Evolutionary conservation across 2,329 filamentous ascomycete species (phyloP).

Genomic region (Cytospora schulzeri): DNA sequence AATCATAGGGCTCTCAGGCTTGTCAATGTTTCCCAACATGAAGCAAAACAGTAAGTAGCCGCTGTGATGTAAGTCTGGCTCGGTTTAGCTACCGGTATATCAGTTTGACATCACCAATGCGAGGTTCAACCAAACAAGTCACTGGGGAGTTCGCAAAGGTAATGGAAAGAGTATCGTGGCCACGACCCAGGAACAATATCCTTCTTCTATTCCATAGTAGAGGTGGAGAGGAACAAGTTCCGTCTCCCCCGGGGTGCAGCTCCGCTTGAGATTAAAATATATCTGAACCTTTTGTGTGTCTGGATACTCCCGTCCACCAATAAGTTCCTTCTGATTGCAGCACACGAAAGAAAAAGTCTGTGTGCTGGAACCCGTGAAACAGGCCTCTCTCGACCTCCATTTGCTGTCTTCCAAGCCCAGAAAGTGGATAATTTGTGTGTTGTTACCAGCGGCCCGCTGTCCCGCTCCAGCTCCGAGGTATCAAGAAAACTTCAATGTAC

Average conservation of each 20-base stretch:
- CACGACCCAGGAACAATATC: neutral
- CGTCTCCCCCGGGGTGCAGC: neutral
- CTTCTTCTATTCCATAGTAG: slow-evolving; percentile 14
- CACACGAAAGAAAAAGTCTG: neutral
- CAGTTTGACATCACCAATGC: neutral
- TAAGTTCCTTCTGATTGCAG: neutral
- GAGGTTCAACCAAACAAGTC: neutral
- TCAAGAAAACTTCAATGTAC: slow-evolving; percentile 26
- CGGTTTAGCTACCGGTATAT: neutral
- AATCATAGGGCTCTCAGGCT: neutral
- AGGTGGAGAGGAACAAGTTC: slow-evolving; percentile 10
- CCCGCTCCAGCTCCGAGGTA: slow-evolving; percentile 20
- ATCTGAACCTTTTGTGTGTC: neutral
- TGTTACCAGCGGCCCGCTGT: slow-evolving; percentile 8
- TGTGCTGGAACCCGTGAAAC: neutral
- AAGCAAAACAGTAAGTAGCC: neutral
- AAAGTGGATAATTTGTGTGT: neutral
- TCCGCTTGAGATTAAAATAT: neutral
- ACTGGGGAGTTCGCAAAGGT: neutral
- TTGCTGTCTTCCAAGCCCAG: neutral
- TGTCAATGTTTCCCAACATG: neutral
- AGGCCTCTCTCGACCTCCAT: neutral
- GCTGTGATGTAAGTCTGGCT: neutral
- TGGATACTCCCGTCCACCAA: neutral
- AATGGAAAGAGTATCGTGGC: neutral